A percentile compares a stretch with the other conserved stretches of the same genome.
phyloP scores from a whole-genome alignment of 441 rosid genomes.

The Cnidoscolus chayamansa region DNA sequence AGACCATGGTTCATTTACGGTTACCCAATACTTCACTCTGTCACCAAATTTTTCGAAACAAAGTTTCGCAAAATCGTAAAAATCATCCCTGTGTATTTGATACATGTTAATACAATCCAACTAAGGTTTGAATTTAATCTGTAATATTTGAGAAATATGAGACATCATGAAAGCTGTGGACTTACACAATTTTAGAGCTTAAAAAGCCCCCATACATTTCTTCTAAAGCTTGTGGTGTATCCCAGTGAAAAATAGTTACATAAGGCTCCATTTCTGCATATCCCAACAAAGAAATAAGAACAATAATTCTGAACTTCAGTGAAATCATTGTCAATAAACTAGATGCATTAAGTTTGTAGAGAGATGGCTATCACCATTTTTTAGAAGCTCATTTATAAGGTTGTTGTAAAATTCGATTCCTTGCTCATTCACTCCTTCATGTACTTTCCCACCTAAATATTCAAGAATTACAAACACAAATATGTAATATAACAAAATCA shows the following conservation, averaged over 20 bases:
- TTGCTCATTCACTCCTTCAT: background rate
- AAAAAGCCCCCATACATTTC: background rate
- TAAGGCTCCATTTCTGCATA: background rate
- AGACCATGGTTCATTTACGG: conserved; percentile 44
- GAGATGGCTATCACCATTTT: background rate
- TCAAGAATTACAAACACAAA: too few species aligned
- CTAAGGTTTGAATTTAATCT: too few species aligned
- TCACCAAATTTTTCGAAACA: conserved; percentile 46
- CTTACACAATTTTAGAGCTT: background rate
- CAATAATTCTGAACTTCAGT: too few species aligned
- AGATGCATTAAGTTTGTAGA: too few species aligned
- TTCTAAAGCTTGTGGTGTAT: conserved; percentile 27
- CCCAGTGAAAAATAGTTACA: conserved; percentile 27
- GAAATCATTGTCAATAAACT: too few species aligned
- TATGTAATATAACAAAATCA: too few species aligned
- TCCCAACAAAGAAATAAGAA: too few species aligned
- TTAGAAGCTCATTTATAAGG: background rate
- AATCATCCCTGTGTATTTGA: conserved; percentile 35
- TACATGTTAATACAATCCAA: too few species aligned
- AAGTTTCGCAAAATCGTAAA: conserved; percentile 35
- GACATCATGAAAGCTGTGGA: too few species aligned
- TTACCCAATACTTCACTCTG: conserved; percentile 46
- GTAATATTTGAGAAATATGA: too few species aligned
- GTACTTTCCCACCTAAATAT: background rate
- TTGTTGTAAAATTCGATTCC: background rate